Conservation (phyloP, 2,329 filamentous ascomycete genomes). For the Bipolaris zeicola region DNA sequence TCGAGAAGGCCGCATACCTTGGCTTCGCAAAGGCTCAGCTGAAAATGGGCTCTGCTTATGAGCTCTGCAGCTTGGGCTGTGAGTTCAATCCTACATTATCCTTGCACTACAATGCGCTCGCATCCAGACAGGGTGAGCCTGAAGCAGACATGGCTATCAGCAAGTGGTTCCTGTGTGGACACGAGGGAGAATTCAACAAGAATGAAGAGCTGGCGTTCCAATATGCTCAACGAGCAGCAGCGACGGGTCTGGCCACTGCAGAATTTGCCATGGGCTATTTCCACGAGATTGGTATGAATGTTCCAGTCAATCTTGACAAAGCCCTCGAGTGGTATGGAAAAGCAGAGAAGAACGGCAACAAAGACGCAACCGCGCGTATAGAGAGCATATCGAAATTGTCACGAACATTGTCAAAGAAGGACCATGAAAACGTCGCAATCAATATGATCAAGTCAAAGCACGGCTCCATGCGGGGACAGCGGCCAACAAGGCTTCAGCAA, state of each 20-base stretch:
- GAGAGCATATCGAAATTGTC: conserved; percentile 78
- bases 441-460: conserved; percentile 73
- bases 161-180: conserved; percentile 97
- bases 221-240: conserved; percentile 86
- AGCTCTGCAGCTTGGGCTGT: conserved; percentile 90
- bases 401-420: conserved; percentile 83
- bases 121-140: conserved; percentile 86
- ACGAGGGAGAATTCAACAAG: conserved; percentile 89
- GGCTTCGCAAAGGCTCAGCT: conserved; percentile 96
- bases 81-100: conserved; percentile 94
- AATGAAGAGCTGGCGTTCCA: conserved; percentile 93
- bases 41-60: conserved; percentile 96
- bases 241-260: conserved; percentile 80
- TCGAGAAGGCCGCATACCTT: conserved; percentile 94
- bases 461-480: conserved; percentile 57
- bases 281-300: conserved; percentile 92
- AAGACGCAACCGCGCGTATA: conserved; percentile 80
- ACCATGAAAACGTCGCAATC: conserved; percentile 91
- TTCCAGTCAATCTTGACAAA: conserved; percentile 80
- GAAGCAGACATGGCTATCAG: conserved; percentile 96
- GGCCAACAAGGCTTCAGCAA: conserved; percentile 53
- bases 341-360: conserved; percentile 88
- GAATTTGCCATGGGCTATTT: conserved; percentile 99
- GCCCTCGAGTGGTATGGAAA: conserved; percentile 89
- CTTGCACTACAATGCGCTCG: conserved; percentile 92